These are phyloP conservation scores for Amesomyces nigricolor DNA, from an alignment of 2,329 filamentous ascomycete genomes.

Conservation along the genomic window DNA sequence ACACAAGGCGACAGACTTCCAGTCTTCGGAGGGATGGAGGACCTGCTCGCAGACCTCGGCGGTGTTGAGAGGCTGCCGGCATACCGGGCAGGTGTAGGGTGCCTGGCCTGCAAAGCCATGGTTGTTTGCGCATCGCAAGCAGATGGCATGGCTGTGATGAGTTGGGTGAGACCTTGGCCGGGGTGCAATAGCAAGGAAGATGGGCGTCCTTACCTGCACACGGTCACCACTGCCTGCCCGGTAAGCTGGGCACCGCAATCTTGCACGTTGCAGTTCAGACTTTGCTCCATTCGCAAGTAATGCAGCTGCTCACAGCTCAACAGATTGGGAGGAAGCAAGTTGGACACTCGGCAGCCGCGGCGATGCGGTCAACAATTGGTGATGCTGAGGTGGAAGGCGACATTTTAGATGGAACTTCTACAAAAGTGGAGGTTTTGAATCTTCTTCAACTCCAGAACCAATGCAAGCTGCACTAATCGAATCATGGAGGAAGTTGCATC, in stretches of 20 bases:
- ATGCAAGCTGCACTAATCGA: too few species aligned
- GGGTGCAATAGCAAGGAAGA: too few species aligned
- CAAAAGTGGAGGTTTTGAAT: too few species aligned
- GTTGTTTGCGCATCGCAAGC: conserved; percentile 63
- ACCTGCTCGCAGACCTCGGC: conserved; percentile 60
- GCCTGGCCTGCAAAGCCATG: conserved; percentile 55
- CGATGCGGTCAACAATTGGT: too few species aligned
- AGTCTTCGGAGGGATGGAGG: conserved; percentile 77
- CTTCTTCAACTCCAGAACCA: too few species aligned
- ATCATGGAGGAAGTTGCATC: too few species aligned
- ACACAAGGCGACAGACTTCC: conserved; percentile 80
- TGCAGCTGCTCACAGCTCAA: background rate
- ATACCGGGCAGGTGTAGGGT: conserved; percentile 66
- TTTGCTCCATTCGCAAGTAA: conserved; percentile 58
- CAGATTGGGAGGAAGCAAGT: too few species aligned
- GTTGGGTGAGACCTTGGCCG: background rate
- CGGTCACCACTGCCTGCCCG: conserved; percentile 75
- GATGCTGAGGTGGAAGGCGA: too few species aligned
- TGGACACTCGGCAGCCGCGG: too few species aligned
- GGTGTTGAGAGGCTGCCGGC: conserved; percentile 59
- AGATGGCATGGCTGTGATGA: conserved; percentile 71
- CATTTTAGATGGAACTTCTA: too few species aligned
- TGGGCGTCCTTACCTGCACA: conserved; percentile 60
- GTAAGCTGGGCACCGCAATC: conserved; percentile 66
- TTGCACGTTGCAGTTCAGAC: conserved; percentile 72